Percentiles rank a stretch among this genome's conserved stretches.
These are phyloP conservation scores for Tilletia caries DNA, from an alignment of 1,284 basidiomycete genomes.

Conservation along the genomic window DNA sequence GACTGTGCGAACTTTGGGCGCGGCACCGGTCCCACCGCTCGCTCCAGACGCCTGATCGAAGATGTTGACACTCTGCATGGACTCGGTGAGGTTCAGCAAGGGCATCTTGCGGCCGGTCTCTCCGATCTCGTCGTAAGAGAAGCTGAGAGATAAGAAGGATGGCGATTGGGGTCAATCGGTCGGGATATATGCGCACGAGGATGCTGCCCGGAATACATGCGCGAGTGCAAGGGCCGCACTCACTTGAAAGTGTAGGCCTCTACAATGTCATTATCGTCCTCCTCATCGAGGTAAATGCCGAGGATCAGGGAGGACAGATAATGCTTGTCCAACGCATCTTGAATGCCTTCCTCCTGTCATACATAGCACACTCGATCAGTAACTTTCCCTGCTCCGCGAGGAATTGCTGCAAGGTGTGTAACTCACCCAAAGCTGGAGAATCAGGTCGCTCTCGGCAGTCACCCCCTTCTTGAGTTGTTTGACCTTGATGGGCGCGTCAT, in stretches of 20 bases:
- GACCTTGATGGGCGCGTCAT: slow-evolving; percentile 13
- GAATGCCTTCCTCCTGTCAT: slow-evolving; percentile 12
- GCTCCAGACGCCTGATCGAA: not conserved
- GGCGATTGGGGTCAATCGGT: not conserved
- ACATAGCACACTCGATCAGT: not conserved
- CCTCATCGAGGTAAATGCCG: slow-evolving; percentile 12
- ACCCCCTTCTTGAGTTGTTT: slow-evolving; percentile 11
- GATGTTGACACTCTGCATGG: slow-evolving; percentile 10
- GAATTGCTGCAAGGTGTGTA: not conserved
- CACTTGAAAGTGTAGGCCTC: slow-evolving; percentile 20
- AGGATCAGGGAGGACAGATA: slow-evolving; percentile 15
- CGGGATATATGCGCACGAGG: too few species aligned
- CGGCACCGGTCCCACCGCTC: not conserved
- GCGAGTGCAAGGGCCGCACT: not conserved
- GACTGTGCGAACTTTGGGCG: not conserved
- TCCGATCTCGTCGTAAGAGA: slow-evolving; percentile 4
- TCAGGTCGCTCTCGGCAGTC: slow-evolving; percentile 2
- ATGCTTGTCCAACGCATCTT: slow-evolving; percentile 15
- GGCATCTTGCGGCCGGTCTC: slow-evolving; percentile 1
- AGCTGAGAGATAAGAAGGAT: slow-evolving; percentile 8
- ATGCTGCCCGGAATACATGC: too few species aligned
- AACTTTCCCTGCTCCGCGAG: not conserved
- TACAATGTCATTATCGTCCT: slow-evolving; percentile 1
- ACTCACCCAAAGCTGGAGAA: slow-evolving; percentile 11
- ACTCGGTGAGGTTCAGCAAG: slow-evolving; percentile 3